phyloP scores from a whole-genome alignment of 139 green algal genomes.

The Dunaliella primolecta region DNA sequence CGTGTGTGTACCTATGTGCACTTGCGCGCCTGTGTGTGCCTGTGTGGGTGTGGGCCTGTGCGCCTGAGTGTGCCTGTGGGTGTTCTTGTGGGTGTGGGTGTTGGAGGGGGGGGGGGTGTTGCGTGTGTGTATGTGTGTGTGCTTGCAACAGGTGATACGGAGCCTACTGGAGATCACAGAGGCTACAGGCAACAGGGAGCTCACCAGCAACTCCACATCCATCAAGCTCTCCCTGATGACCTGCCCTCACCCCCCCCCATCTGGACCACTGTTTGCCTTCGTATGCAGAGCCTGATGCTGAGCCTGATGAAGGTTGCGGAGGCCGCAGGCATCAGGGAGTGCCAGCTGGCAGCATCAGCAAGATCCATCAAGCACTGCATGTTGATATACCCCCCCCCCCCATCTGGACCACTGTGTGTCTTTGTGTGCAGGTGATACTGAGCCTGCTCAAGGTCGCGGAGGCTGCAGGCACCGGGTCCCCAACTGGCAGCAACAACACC shows the following conservation, averaged over 20 bases:
- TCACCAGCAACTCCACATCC: too few species aligned
- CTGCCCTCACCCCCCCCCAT: too few species aligned
- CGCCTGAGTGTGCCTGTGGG: too few species aligned
- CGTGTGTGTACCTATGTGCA: background rate
- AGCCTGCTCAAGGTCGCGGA: background rate
- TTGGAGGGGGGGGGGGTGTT: too few species aligned
- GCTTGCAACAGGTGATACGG: background rate
- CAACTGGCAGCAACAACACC: too few species aligned
- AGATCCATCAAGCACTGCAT: background rate
- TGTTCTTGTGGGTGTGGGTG: too few species aligned
- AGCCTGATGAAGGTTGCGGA: background rate
- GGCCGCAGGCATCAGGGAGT: too few species aligned
- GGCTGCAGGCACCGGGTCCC: too few species aligned
- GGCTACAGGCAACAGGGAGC: background rate
- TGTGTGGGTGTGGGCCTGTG: too few species aligned
- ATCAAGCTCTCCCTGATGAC: too few species aligned
- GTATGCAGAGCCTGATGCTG: background rate
- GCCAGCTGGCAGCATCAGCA: too few species aligned
- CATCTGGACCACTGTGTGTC: background rate
- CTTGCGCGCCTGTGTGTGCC: background rate
- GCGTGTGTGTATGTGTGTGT: too few species aligned
- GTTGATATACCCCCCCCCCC: background rate
- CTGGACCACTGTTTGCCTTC: background rate
- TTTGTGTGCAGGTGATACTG: background rate
- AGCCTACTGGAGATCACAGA: background rate